Conservation (phyloP, 345 rosid genomes). For the Carallia pectinifolia region DNA sequence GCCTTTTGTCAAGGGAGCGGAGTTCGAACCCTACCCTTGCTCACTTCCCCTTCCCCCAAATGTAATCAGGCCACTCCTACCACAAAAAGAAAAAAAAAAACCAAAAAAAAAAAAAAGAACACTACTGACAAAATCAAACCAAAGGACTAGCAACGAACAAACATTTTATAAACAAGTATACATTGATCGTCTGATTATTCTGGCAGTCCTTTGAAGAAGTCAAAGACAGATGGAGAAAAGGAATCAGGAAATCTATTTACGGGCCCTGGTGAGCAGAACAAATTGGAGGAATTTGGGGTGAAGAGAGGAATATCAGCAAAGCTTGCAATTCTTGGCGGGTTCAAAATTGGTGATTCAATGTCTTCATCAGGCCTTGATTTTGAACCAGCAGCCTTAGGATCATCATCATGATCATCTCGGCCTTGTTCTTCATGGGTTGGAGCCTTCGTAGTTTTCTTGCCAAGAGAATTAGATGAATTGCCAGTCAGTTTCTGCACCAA, state of each 20-base stretch:
- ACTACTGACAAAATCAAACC: too few species aligned
- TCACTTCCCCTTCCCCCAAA: too few species aligned
- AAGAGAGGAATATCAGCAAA: conserved; percentile 40
- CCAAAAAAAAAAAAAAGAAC: too few species aligned
- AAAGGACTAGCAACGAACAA: background rate
- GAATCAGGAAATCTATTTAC: conserved; percentile 25
- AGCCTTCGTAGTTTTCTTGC: background rate
- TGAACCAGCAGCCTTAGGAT: background rate
- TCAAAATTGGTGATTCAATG: conserved; percentile 10
- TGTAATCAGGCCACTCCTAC: too few species aligned
- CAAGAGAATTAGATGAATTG: background rate
- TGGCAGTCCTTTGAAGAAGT: conserved; percentile 35
- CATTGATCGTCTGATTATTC: background rate
- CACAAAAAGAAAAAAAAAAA: too few species aligned
- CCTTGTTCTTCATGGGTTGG: background rate
- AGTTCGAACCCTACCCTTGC: too few species aligned
- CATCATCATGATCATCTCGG: too few species aligned
- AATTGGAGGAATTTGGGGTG: conserved; percentile 30
- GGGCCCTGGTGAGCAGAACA: conserved; percentile 34
- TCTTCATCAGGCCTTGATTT: too few species aligned
- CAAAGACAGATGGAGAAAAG: conserved; percentile 32
- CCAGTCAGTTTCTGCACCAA: conserved; percentile 29
- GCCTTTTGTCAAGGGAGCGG: too few species aligned
- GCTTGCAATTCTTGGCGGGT: conserved; percentile 10
- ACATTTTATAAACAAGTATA: background rate